Conservation (phyloP, 2,329 filamentous ascomycete genomes). For the Geosmithia flava region DNA sequence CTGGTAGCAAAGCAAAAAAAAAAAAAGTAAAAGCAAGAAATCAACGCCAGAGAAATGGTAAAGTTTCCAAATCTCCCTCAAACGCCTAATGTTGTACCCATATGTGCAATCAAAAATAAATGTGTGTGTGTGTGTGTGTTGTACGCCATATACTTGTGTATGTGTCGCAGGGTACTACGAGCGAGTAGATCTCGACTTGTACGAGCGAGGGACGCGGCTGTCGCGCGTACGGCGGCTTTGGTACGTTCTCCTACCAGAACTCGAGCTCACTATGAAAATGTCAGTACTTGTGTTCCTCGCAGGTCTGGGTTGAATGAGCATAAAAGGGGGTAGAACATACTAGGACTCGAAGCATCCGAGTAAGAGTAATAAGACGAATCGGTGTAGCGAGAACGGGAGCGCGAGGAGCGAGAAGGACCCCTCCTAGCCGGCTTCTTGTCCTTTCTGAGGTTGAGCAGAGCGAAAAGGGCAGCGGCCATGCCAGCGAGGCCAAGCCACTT, state of each 20-base stretch:
- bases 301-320: too few relatives aligned
- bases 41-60: not conserved
- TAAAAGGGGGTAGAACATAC: slow-evolving; percentile 29
- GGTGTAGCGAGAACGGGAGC: slow-evolving; percentile 34
- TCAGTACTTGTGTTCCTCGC: too few relatives aligned
- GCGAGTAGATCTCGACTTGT: slow-evolving; percentile 5
- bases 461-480: slow-evolving; percentile 35
- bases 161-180: not conserved
- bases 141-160: not conserved
- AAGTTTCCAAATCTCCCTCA: not conserved
- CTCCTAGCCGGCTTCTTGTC: slow-evolving; percentile 31
- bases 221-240: slow-evolving; percentile 17
- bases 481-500: slow-evolving; percentile 42
- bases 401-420: slow-evolving; percentile 13
- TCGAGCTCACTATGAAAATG: slow-evolving; percentile 11
- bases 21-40: not conserved
- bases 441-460: slow-evolving; percentile 41
- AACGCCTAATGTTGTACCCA: not conserved
- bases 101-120: not conserved
- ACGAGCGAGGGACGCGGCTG: slow-evolving; percentile 16
- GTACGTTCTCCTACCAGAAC: slow-evolving; percentile 16
- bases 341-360: slow-evolving; percentile 33
- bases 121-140: not conserved
- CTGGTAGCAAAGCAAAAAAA: not conserved
- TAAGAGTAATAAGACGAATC: slow-evolving; percentile 40